Conservation (phyloP, 129 eudicot genomes). For the Deinandra increscens region DNA sequence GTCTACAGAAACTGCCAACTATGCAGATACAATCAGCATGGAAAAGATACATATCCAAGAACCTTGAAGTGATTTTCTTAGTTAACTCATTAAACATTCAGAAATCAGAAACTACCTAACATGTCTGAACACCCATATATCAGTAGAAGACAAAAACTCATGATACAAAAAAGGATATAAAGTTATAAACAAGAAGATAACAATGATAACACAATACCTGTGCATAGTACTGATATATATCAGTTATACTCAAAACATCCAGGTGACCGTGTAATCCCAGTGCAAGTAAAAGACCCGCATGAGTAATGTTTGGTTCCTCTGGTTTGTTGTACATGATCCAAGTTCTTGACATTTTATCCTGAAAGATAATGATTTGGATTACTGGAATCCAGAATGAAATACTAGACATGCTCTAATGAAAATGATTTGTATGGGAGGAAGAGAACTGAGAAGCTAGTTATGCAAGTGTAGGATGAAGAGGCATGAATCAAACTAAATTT, state of each 20-base stretch:
- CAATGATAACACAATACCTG: slow-evolving; percentile 49
- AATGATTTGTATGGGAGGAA: background rate
- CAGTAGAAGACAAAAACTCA: background rate
- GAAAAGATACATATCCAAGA: background rate
- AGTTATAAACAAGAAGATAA: slow-evolving; percentile 11
- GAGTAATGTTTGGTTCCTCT: slow-evolving; percentile 78
- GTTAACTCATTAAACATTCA: background rate
- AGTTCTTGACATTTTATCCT: slow-evolving; percentile 97
- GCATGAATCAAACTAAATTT: slow-evolving; percentile 1
- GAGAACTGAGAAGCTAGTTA: slow-evolving; percentile 5
- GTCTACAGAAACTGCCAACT: slow-evolving; percentile 1
- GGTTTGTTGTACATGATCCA: slow-evolving; percentile 94
- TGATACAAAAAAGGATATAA: slow-evolving; percentile 1
- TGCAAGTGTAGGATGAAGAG: background rate
- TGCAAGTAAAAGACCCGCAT: slow-evolving; percentile 95
- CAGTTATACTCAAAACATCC: slow-evolving; percentile 68
- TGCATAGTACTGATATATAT: slow-evolving; percentile 72
- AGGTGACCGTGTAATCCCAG: slow-evolving; percentile 93
- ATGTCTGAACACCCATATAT: background rate
- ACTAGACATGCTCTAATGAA: background rate
- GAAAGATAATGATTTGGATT: slow-evolving; percentile 28
- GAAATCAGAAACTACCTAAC: slow-evolving; percentile 13
- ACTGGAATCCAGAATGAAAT: slow-evolving; percentile 17
- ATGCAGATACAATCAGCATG: slow-evolving; percentile 12
- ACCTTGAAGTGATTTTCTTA: slow-evolving; percentile 3